phyloP scores from a whole-genome alignment of 192 early-diverging fungal species.

The Geranomyces variabilis region DNA sequence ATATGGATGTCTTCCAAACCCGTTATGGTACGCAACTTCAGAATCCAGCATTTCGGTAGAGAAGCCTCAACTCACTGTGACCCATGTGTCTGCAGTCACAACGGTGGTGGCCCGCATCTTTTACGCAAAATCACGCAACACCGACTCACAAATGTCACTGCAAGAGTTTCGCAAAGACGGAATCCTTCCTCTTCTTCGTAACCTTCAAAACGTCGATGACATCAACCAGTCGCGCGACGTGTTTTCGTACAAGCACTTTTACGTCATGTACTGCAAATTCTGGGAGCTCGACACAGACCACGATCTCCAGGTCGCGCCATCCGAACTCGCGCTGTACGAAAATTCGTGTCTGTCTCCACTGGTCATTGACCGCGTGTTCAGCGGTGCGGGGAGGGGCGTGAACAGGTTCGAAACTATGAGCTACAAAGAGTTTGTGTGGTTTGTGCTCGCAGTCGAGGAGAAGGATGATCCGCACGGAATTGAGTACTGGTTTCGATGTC shows the following conservation, averaged over 20 bases:
- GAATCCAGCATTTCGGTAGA: neutral
- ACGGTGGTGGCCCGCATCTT: slow-evolving; percentile 89
- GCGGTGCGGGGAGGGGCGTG: slow-evolving; percentile 51
- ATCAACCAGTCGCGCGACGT: slow-evolving; percentile 78
- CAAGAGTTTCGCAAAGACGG: slow-evolving; percentile 71
- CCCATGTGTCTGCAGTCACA: slow-evolving; percentile 58
- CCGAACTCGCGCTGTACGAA: slow-evolving; percentile 76
- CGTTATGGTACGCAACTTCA: slow-evolving; percentile 68
- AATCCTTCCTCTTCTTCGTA: slow-evolving; percentile 63
- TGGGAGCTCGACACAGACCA: slow-evolving; percentile 93
- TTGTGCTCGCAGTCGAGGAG: slow-evolving; percentile 81
- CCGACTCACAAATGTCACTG: slow-evolving; percentile 74
- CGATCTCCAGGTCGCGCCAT: slow-evolving; percentile 73
- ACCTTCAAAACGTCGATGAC: slow-evolving; percentile 73
- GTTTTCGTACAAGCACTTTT: slow-evolving; percentile 98
- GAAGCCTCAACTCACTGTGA: neutral
- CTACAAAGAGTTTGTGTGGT: slow-evolving; percentile 86
- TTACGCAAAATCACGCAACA: slow-evolving; percentile 70
- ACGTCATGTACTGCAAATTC: slow-evolving; percentile 97
- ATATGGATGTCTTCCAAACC: slow-evolving; percentile 80
- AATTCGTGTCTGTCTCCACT: slow-evolving; percentile 68
- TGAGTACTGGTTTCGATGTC: slow-evolving; percentile 91
- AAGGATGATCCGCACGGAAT: slow-evolving; percentile 65
- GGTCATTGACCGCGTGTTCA: slow-evolving; percentile 74
- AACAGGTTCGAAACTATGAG: slow-evolving; percentile 52